These are phyloP conservation scores for Mucor mucedo DNA, from an alignment of 371 early-diverging fungal species.

Conservation along the genomic window DNA sequence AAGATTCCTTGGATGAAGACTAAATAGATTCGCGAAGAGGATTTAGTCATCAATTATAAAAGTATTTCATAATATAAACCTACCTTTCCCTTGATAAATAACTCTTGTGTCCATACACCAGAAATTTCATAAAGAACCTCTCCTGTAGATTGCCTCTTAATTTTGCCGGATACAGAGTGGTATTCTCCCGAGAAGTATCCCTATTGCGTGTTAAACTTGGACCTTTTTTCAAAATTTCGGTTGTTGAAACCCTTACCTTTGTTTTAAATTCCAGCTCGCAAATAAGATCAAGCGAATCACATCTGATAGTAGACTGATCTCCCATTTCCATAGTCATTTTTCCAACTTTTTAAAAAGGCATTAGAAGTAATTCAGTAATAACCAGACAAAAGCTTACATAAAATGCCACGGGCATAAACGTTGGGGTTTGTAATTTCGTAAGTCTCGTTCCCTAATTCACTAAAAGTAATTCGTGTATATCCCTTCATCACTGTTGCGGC, in stretches of 20 bases:
- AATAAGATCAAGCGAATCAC: slow-evolving; percentile 74
- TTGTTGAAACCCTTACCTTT: slow-evolving; percentile 62
- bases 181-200: slow-evolving; percentile 85
- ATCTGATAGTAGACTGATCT: slow-evolving; percentile 78
- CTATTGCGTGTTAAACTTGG: slow-evolving; percentile 6
- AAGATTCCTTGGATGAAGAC: slow-evolving; percentile 40
- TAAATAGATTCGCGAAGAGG: background rate
- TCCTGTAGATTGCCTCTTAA: slow-evolving; percentile 77
- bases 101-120: slow-evolving; percentile 88
- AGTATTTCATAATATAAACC: background rate
- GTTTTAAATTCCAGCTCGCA: slow-evolving; percentile 92
- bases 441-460: slow-evolving; percentile 38
- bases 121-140: slow-evolving; percentile 78
- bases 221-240: background rate
- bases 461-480: slow-evolving; percentile 58
- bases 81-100: slow-evolving; percentile 52
- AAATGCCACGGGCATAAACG: slow-evolving; percentile 53
- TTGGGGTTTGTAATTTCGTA: slow-evolving; percentile 51
- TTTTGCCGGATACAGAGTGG: slow-evolving; percentile 80
- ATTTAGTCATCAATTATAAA: background rate
- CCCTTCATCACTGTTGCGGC: slow-evolving; percentile 85
- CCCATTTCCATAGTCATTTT: slow-evolving; percentile 95
- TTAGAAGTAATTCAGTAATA: slow-evolving; percentile 48
- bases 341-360: slow-evolving; percentile 66
- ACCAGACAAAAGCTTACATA: slow-evolving; percentile 62